A percentile compares a stretch with the other conserved stretches of the same genome.
Evolutionary conservation across 352 stramenopile genomes (phyloP).

Genomic region (Achlya hypogyna): DNA sequence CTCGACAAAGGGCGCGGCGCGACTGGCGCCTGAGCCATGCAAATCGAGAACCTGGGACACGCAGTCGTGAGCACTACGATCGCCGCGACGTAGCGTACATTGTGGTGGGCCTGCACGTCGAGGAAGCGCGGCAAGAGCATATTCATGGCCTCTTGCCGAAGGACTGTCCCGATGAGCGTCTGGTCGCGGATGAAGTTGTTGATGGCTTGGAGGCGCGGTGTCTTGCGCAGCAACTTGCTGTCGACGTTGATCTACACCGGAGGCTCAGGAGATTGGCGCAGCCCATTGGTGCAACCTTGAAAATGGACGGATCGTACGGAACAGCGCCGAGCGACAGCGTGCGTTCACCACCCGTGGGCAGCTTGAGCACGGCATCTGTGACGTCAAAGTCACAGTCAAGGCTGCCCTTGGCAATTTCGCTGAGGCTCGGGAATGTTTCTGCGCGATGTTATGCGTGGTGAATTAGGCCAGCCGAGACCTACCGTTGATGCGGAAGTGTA

Average conservation of each 20-base stretch:
- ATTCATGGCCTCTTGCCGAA: conserved; percentile 92
- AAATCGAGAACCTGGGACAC: conserved; percentile 15
- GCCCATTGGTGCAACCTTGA: conserved; percentile 36
- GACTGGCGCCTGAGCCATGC: conserved; percentile 13
- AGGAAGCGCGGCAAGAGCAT: conserved; percentile 95
- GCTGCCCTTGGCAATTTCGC: conserved; percentile 64
- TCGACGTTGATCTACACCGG: conserved; percentile 39
- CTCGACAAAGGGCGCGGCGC: conserved; percentile 10
- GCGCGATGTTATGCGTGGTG: background rate
- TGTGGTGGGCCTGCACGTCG: conserved; percentile 72
- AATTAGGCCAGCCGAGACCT: conserved; percentile 22
- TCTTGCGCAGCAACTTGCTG: conserved; percentile 78
- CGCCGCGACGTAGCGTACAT: conserved; percentile 21
- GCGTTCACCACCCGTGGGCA: conserved; percentile 44
- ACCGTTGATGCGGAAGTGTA: conserved; percentile 83
- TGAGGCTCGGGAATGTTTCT: conserved; percentile 39
- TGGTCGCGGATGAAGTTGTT: conserved; percentile 90
- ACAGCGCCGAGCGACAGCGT: conserved; percentile 48
- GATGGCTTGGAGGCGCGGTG: conserved; percentile 78
- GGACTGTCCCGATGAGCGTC: conserved; percentile 79
- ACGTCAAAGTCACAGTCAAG: conserved; percentile 65
- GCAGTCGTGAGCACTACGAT: background rate
- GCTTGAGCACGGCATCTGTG: conserved; percentile 41
- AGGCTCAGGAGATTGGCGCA: background rate
- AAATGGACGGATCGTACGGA: conserved; percentile 57